phyloP scores from a whole-genome alignment of 2,329 filamentous ascomycete species.

The Colletotrichum sp. region DNA sequence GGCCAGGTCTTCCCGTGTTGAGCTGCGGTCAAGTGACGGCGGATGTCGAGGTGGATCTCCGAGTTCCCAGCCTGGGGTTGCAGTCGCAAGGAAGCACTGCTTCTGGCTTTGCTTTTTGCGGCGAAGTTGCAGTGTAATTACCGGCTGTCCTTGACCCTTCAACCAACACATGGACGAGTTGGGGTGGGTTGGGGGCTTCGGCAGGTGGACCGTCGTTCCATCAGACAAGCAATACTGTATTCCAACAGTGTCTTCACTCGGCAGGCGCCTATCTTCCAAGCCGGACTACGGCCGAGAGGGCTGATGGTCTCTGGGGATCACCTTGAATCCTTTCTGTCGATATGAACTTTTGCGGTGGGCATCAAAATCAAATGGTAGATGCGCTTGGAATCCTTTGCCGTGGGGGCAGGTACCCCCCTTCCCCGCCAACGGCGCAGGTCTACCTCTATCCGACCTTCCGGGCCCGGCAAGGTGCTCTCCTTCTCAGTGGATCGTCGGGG shows the following conservation, averaged over 20 bases:
- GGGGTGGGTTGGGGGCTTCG: neutral
- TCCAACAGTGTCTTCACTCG: neutral
- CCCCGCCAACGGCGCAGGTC: neutral
- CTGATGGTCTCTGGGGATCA: neutral
- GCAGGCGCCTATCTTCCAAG: neutral
- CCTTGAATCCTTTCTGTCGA: neutral
- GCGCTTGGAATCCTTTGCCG: neutral
- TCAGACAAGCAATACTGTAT: neutral
- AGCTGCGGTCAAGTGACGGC: conserved; percentile 5
- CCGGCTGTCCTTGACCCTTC: neutral
- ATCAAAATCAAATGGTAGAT: neutral
- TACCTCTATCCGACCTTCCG: neutral
- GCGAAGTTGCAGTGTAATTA: neutral
- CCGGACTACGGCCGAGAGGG: neutral
- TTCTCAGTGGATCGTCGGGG: neutral
- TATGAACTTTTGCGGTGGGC: neutral
- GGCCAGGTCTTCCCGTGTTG: neutral
- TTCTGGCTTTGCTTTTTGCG: neutral
- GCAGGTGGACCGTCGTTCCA: conserved; percentile 16
- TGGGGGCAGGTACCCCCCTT: neutral
- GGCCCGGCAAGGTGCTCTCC: neutral
- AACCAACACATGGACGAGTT: neutral
- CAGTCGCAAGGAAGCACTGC: neutral
- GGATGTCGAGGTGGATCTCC: neutral
- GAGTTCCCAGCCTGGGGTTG: neutral